Percentiles rank a stretch among this genome's conserved stretches.
Conservation (phyloP, 1,284 basidiomycete genomes). For the Cryptococcus hybrid region DNA sequence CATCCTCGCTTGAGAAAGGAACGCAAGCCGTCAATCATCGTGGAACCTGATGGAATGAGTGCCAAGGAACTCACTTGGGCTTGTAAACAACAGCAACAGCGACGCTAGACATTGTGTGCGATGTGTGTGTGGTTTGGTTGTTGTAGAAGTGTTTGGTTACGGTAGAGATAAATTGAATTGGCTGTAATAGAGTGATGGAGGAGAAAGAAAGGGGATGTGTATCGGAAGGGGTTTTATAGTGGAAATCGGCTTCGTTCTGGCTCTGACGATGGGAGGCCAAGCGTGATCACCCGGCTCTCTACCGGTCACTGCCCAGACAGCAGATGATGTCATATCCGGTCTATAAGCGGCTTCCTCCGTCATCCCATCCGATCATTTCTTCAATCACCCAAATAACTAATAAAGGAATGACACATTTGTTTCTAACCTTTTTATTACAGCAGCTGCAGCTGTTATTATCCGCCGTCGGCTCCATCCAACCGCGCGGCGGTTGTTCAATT, state of each 20-base stretch:
- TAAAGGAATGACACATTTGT: no score
- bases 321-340: no score
- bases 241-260: no score
- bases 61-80: conserved; percentile 13
- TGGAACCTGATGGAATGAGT: neutral
- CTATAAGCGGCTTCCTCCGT: no score
- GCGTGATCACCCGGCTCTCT: neutral
- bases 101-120: neutral
- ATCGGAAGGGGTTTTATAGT: neutral
- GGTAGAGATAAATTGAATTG: neutral
- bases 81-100: conserved; percentile 25
- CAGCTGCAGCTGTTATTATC: no score
- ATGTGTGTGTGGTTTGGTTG: neutral
- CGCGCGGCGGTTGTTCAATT: no score
- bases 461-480: no score
- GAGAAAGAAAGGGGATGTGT: neutral
- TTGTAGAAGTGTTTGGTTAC: conserved; percentile 1
- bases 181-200: neutral
- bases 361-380: no score
- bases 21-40: neutral
- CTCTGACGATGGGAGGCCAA: neutral
- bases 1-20: conserved; percentile 28
- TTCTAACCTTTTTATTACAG: no score
- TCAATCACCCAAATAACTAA: no score
- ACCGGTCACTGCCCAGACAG: no score